Base-by-base conservation (phyloP, 176 grass and related monocot species). In the Luzula sylvatica region DNA sequence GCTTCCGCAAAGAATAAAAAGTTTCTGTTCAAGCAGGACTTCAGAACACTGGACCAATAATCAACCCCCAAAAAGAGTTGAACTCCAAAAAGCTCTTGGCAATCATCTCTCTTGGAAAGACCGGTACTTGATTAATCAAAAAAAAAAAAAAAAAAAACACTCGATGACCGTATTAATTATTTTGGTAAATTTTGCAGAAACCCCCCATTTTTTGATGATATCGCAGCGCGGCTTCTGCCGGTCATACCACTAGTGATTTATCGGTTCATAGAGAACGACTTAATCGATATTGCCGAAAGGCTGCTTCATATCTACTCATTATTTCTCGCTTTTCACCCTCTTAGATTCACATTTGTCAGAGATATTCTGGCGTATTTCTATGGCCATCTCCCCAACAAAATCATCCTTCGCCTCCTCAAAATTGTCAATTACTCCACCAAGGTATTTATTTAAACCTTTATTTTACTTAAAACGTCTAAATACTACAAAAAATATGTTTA, bases 351-450 rank as follows among this genome's bases (percentile, higher is more conserved):
- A 52, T 98, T 98, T 68, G 92, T 90, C 22, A 78, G 92, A 49
- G 85, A 98, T 73, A 90, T 88, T 66, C 92, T 98, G 79, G 92
- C 92, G 48, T 98, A 98, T 70, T 98, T 98, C 52, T 98, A 98
- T 71, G 81, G 71, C 52, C 32, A 86, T 65, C 92, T 98, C 68
- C 74, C 85, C 68, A 82, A 38, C 62, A 98, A 98, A 69, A 41
- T 98, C 58, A 77, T 98, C 71, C 50, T 86, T 41, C 76, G 81
- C 52, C 76, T 98, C 51, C 80, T 98, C 55, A 98, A 83, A 30
- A 56, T 86, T 26, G 74, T 98, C n/a, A 74, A 74, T 64, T 60
- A 71, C 80, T 77, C 74, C 41, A 84, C 84, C 7, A 98, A 98
- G 85, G 92, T 90, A 86, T 52, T 29, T 62, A 12, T 35, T 32